Base-by-base conservation (phyloP, 2,329 filamentous ascomycete species). In the Pyrenochaeta sp. region DNA sequence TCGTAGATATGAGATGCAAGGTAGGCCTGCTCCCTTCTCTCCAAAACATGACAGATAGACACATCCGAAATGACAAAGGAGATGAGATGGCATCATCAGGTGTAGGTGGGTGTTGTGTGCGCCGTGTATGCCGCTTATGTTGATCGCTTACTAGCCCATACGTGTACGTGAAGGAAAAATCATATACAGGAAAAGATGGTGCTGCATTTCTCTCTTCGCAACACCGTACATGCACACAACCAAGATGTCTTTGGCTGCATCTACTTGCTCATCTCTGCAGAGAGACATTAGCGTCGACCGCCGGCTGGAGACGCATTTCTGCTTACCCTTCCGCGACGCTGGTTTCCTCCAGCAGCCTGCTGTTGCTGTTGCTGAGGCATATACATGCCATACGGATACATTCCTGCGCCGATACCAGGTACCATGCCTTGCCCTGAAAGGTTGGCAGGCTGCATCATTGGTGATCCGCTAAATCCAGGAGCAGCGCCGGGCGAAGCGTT, bases 281-380 rank as follows among this genome's bases (percentile, higher is more conserved):
- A 21, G 37, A 50, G 49, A 55, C 15, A 42, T 63, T 63, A 63
- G 52, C 50, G 53, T 46, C 51, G 43, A 41, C 46, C 44, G 36
- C 44, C 52, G 37, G 49, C 50, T 51, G 51, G 48, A 44, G 48
- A 59, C 30, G 47, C 56, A 49, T 56, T 57, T 55, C 51, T 59
- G 51, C 77, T 78, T 71, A 81, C 77, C 60, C 80, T 73, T 72
- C 79, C 81, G 63, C 71, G 68, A 53, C 80, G 77, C 59, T 79
- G 76, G 44, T 77, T 77, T 53, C 76, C 77, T 56, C 75, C 77
- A 44, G 72, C 63, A 40, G 57, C 62, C 43, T 65, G 61, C 31
- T 66, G 63, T 56, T 78, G 75, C 41, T 74, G 72, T 40, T 69
- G n/a, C n/a, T n/a, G 74, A 38, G 77, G 76, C 61, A 75, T 77